Base-by-base conservation (phyloP, 352 stramenopile genomes). In the Globisporangium acanthophoron region DNA sequence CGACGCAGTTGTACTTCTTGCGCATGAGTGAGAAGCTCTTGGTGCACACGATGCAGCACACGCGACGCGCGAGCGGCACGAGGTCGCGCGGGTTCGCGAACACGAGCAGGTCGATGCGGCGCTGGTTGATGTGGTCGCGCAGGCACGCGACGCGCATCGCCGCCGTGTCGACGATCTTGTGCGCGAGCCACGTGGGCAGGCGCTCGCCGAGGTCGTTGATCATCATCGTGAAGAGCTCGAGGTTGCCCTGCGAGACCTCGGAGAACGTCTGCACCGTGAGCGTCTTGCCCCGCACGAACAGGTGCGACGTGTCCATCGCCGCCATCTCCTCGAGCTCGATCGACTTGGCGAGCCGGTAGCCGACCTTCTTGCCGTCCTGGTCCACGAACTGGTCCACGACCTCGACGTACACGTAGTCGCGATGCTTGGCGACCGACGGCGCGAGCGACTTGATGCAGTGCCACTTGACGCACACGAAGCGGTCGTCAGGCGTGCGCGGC, bases 1-100 rank as follows among this genome's bases (percentile, higher is more conserved):
- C 84, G 15, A 72, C 78, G 56, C 84, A 93, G 54, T 90, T 90
- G 67, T 93, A 90, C 58, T 93, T 93, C 62, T 93, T 93, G 24
- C 84, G 73, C 45, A 93, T 79, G 24, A 93, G 73, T 21, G 84
- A 92, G 58, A 93, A 93, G 59, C 80, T 89, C 29, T 84, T 82
- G 2, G 84, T 93, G 58, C 84, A 93, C 9, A 93, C 76, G 11
- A 87, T 66, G 58, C 84, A 93, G 61, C 78, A 90, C 27, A 90
- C 70, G n/a, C 84, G 81, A 46, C 82, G 81, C 53, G 65, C 84
- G 21, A 90, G 66, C 15, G 84, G 81, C 27, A 93, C 78, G 66
- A 90, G 81, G 24, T 91, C 78, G 44, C 76, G 80, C 11, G 81
- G 76, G 20, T 71, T 69, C 37, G 80, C 69, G 61, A 87, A 80